Base-by-base conservation (phyloP, 345 rosid species). In the Reutealis trisperma region DNA sequence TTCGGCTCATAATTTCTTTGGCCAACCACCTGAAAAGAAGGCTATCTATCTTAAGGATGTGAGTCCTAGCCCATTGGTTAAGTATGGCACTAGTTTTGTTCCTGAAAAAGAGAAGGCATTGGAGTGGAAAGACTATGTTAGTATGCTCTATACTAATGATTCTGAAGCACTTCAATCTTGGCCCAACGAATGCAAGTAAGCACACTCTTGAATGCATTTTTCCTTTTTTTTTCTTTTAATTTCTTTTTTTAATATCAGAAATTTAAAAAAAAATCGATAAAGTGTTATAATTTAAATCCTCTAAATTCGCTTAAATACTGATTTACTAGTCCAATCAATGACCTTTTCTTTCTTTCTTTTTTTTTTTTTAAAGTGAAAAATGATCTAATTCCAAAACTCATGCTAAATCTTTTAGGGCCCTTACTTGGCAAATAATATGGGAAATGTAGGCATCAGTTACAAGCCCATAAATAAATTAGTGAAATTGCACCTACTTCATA, bases 101-200 rank as follows among this genome's bases (percentile, higher is more conserved):
- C 91, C 93, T 0, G 89, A 85, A 67, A 88, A 88, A 71, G 90
- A 89, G 83, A 82, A 79, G 73, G 90, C 90, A 8, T 76, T 89
- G 77, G 93, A 89, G 78, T 89, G 91, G 93, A 89, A 89, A 61
- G 93, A 88, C 71, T 89, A 89, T 66, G 67, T 89, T 71, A 86
- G 86, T 76, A 83, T 88, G 87, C 63, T 42, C 5, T 89, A 89
- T 66, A 89, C 89, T 67, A 81, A 70, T 60, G 90, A 89, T 77
- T 73, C 25, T 54, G 93, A 88, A 30, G 93, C 89, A 44, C 84
- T 84, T 78, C 76, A 85, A 54, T 78, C 83, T 34, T 89, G 93
- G 91, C 91, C 91, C 21, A 63, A 58, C 12, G 84, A 73, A 27
- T 86, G 87, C 90, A 82, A 83, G 91, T 89, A 63, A 70, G 59